Percentiles rank a stretch among this genome's conserved stretches.
Evolutionary conservation across 495 filamentous ascomycete species (phyloP).

Genomic region (Lichenothelia convexa): DNA sequence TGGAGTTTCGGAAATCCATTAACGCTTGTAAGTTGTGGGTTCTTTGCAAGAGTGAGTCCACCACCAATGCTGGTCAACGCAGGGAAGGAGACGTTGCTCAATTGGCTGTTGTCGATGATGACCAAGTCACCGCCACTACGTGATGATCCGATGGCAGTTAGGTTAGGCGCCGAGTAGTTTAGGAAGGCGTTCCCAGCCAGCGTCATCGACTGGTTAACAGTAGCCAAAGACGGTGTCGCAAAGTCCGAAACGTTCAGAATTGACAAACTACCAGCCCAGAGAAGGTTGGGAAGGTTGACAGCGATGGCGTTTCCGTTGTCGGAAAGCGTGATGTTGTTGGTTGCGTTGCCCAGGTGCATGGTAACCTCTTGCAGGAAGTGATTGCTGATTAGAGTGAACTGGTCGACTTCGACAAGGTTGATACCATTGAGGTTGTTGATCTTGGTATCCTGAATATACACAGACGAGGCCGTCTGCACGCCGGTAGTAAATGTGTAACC

Average conservation of each 20-base stretch:
- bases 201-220: conserved; percentile 60
- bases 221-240: conserved; percentile 54
- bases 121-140: conserved; percentile 52
- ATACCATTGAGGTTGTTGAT: conserved; percentile 60
- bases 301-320: conserved; percentile 38
- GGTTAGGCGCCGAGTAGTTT: conserved; percentile 52
- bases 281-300: conserved; percentile 56
- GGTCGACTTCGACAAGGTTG: conserved; percentile 51
- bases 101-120: conserved; percentile 56
- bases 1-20: conserved; percentile 46
- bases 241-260: conserved; percentile 67
- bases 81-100: conserved; percentile 64
- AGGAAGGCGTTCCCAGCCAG: conserved; percentile 66
- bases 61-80: conserved; percentile 48
- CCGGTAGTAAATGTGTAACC: conserved; percentile 41
- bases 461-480: conserved; percentile 34
- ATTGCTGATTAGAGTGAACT: conserved; percentile 22
- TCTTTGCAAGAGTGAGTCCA: conserved; percentile 72
- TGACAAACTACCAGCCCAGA: conserved; percentile 64
- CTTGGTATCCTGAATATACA: conserved; percentile 69
- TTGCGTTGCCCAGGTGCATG: conserved; percentile 50
- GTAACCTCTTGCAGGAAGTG: conserved; percentile 17
- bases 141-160: conserved; percentile 50
- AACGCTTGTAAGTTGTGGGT: conserved; percentile 49
- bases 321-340: conserved; percentile 41